A percentile compares a stretch with the other conserved stretches of the same genome.
Evolutionary conservation across 2,329 filamentous ascomycete species (phyloP).

Genomic region (Aspergillus cejpii): DNA sequence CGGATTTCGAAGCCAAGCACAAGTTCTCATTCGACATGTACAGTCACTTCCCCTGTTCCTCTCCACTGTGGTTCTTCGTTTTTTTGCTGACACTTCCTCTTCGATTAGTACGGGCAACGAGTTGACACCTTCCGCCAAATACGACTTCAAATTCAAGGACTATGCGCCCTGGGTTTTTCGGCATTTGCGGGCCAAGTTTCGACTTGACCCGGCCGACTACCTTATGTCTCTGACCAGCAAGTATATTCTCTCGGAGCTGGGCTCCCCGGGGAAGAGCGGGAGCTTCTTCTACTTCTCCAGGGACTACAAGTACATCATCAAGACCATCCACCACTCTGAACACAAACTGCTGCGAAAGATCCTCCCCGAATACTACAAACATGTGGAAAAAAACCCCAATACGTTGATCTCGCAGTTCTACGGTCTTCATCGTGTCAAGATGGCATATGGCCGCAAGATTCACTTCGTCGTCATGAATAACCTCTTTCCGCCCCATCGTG

Average conservation of each 20-base stretch:
- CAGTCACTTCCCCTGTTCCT: slow-evolving; percentile 33
- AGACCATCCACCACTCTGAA: slow-evolving; percentile 94
- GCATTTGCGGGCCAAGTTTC: slow-evolving; percentile 77
- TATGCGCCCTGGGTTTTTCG: slow-evolving; percentile 99
- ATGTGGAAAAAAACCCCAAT: slow-evolving; percentile 89
- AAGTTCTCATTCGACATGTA: slow-evolving; percentile 99
- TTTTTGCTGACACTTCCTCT: slow-evolving; percentile 16
- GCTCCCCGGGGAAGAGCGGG: slow-evolving; percentile 94
- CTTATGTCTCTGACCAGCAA: slow-evolving; percentile 97
- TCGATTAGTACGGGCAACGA: slow-evolving; percentile 76
- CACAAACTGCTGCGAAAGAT: slow-evolving; percentile 46
- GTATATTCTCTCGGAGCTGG: slow-evolving; percentile 94
- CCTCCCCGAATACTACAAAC: slow-evolving; percentile 82
- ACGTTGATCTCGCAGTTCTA: slow-evolving; percentile 97
- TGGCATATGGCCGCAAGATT: slow-evolving; percentile 95
- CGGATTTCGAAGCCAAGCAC: slow-evolving; percentile 87
- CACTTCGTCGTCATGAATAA: slow-evolving; percentile 99
- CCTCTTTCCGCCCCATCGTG: slow-evolving; percentile 90
- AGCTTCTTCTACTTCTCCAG: slow-evolving; percentile 99
- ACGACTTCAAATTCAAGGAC: slow-evolving; percentile 99
- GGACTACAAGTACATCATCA: slow-evolving; percentile 99
- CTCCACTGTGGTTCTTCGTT: neutral
- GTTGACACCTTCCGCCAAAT: slow-evolving; percentile 93
- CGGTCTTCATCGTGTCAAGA: slow-evolving; percentile 93
- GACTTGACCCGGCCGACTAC: slow-evolving; percentile 92